Evolutionary conservation across 148 eudicot species (phyloP).

Genomic region (Oxyria digyna): DNA sequence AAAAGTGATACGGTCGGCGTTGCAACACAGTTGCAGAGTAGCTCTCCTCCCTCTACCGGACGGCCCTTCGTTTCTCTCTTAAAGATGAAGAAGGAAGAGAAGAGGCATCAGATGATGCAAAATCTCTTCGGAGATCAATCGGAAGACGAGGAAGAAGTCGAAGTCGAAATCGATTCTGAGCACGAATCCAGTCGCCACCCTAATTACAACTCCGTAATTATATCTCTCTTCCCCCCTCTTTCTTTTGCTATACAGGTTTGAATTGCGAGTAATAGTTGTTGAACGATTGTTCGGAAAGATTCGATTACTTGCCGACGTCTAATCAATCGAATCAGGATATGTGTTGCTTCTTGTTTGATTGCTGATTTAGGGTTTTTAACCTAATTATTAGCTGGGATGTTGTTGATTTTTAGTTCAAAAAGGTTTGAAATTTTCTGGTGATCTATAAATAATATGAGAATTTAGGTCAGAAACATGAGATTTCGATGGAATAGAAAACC

Average conservation of each 20-base stretch:
- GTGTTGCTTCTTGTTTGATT: neutral
- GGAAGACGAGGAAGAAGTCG: slow-evolving; percentile 82
- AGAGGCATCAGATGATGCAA: slow-evolving; percentile 95
- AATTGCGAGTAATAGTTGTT: neutral
- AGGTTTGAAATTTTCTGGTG: neutral
- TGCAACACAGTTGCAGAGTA: neutral
- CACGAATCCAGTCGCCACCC: slow-evolving; percentile 95
- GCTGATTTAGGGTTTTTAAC: neutral
- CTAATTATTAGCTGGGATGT: neutral
- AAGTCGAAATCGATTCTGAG: slow-evolving; percentile 83
- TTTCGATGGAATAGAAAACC: neutral
- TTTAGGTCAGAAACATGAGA: slow-evolving; percentile 1
- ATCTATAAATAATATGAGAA: neutral
- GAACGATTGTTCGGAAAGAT: neutral
- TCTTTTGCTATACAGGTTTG: neutral
- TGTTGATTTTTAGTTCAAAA: neutral
- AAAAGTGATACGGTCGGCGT: neutral
- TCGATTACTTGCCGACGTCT: neutral
- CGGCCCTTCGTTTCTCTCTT: neutral
- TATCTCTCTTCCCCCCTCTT: neutral
- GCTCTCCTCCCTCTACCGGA: neutral
- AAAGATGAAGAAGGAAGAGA: slow-evolving; percentile 80
- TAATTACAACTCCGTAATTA: slow-evolving; percentile 48
- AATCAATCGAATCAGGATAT: neutral
- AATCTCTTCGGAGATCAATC: slow-evolving; percentile 95